Evolutionary conservation across 176 grass and related monocot genomes (phyloP).

Genomic region (Zea luxurians): DNA sequence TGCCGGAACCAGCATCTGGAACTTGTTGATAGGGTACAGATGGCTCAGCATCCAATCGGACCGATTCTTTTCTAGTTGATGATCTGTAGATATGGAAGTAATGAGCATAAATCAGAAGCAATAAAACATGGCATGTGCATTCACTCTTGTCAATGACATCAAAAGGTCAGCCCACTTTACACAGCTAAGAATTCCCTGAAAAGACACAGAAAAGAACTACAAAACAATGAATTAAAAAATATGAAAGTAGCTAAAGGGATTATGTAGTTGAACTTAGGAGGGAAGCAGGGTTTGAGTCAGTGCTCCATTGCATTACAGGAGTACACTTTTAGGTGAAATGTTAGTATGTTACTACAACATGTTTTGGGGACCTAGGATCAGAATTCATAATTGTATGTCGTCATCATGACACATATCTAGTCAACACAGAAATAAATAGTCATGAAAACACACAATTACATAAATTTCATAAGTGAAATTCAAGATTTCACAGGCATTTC

Average conservation of each 20-base stretch:
- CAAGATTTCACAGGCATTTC: conserved; percentile 9
- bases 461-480: conserved; percentile 13
- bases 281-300: neutral
- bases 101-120: conserved; percentile 20
- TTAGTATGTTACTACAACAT: too few relatives aligned
- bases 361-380: neutral
- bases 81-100: conserved; percentile 50
- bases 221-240: neutral
- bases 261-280: neutral
- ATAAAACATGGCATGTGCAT: conserved; percentile 23
- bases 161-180: neutral
- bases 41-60: conserved; percentile 44
- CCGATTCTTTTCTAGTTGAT: conserved; percentile 44
- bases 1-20: conserved; percentile 43
- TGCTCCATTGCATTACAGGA: neutral
- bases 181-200: neutral
- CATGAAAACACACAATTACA: neutral
- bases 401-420: neutral
- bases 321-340: neutral
- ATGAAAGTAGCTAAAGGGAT: neutral
- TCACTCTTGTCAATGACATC: conserved; percentile 15
- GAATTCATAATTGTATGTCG: conserved; percentile 2
- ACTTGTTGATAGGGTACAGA: conserved; percentile 44
- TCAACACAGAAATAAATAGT: neutral
- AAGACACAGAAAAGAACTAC: neutral